phyloP scores from a whole-genome alignment of 2,329 filamentous ascomycete genomes.

The Mollisia scopiformis region DNA sequence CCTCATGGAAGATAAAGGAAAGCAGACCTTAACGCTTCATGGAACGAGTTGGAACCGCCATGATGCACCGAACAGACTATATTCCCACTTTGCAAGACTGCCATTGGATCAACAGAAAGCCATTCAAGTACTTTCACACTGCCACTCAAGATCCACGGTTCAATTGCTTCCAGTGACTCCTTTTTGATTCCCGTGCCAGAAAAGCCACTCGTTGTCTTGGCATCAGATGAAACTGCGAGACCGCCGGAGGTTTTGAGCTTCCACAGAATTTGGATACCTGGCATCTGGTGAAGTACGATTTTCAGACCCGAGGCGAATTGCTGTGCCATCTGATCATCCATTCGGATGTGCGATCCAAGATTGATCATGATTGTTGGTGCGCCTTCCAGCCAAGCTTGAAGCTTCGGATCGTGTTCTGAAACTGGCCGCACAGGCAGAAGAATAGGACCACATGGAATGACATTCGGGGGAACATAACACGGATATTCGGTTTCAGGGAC shows the following conservation, averaged over 20 bases:
- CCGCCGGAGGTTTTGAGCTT: constrained; percentile 35
- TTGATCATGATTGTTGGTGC: constrained; percentile 52
- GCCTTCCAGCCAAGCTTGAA: constrained; percentile 46
- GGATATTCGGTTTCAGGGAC: constrained; percentile 39
- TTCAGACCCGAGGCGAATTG: constrained; percentile 44
- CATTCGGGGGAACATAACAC: constrained; percentile 42
- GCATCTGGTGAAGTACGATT: constrained; percentile 37
- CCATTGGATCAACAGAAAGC: constrained; percentile 43
- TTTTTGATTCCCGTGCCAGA: constrained; percentile 2
- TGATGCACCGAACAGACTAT: constrained; percentile 43
- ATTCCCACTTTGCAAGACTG: constrained; percentile 41
- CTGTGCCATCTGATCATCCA: constrained; percentile 34
- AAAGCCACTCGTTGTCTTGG: constrained; percentile 1
- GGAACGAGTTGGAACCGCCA: constrained; percentile 45
- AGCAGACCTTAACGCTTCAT: constrained; percentile 47
- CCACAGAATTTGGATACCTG: constrained; percentile 39
- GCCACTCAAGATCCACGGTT: constrained; percentile 21
- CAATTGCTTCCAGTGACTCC: constrained; percentile 14
- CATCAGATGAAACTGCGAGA: constrained; percentile 2
- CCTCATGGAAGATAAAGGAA: constrained; percentile 7
- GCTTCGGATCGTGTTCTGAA: constrained; percentile 42
- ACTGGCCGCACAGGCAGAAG: constrained; percentile 40
- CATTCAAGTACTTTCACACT: constrained; percentile 44
- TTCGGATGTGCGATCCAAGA: constrained; percentile 43
- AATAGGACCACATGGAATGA: constrained; percentile 51